Conservation (phyloP, 2,329 filamentous ascomycete species). For the Hymenoscyphus repandus region DNA sequence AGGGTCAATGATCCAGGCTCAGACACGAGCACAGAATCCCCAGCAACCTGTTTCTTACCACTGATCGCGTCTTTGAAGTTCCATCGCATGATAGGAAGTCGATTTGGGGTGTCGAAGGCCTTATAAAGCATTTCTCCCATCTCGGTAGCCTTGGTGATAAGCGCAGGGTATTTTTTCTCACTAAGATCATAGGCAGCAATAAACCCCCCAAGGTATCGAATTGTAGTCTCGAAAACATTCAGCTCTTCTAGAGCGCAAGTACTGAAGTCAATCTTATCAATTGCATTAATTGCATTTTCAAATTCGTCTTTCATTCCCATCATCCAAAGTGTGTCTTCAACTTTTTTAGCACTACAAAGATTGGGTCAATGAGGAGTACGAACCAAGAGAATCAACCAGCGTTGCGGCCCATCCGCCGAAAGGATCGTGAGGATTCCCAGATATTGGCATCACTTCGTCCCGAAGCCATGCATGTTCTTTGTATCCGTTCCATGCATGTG, state of each 20-base stretch:
- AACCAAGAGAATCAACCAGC: conserved; percentile 62
- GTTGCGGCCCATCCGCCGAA: conserved; percentile 93
- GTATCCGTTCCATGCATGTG: conserved; percentile 69
- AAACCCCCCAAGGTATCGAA: conserved; percentile 35
- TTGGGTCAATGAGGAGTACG: background rate
- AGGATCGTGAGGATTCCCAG: conserved; percentile 61
- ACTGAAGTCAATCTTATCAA: conserved; percentile 50
- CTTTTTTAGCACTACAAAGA: too few species aligned
- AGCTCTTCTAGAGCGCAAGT: conserved; percentile 10
- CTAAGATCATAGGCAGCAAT: conserved; percentile 32
- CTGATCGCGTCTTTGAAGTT: conserved; percentile 37
- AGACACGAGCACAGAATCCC: conserved; percentile 48
- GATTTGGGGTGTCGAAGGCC: conserved; percentile 37
- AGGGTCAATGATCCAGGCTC: conserved; percentile 49
- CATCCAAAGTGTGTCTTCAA: conserved; percentile 74
- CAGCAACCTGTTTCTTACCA: conserved; percentile 41
- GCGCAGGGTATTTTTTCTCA: conserved; percentile 1
- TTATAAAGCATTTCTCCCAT: conserved; percentile 30
- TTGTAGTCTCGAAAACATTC: conserved; percentile 36
- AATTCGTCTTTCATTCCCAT: conserved; percentile 76
- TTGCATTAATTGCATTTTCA: conserved; percentile 52
- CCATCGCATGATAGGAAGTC: background rate
- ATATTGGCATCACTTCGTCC: conserved; percentile 74
- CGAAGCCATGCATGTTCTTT: conserved; percentile 71
- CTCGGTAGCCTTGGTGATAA: conserved; percentile 28